Conservation (phyloP, 352 stramenopile species). For the Globisporangium mamillatum region DNA sequence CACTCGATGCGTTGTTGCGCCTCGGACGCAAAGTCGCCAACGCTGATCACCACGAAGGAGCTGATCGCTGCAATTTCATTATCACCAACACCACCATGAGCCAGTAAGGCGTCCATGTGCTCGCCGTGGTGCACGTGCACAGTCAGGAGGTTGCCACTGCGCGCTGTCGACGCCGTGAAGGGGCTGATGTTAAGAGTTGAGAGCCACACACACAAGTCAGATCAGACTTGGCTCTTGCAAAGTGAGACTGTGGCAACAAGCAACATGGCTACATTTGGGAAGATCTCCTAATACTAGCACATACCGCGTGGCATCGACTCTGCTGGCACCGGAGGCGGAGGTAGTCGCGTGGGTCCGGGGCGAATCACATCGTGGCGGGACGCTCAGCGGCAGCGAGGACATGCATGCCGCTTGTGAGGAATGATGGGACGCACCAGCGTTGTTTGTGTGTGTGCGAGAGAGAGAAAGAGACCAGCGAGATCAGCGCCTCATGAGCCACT, state of each 20-base stretch:
- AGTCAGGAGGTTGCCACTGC: slow-evolving; percentile 37
- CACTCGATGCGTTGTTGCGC: slow-evolving; percentile 9
- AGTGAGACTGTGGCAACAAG: neutral
- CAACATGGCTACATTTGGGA: slow-evolving; percentile 3
- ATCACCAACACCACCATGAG: neutral
- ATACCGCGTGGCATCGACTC: slow-evolving; percentile 23
- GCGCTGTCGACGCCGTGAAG: slow-evolving; percentile 44
- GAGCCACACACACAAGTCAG: neutral
- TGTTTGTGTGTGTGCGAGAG: neutral
- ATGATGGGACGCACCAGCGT: neutral
- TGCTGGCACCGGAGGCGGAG: neutral
- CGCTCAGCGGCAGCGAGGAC: slow-evolving; percentile 27
- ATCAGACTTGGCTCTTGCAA: neutral
- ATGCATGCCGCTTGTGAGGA: slow-evolving; percentile 33
- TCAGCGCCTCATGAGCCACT: neutral
- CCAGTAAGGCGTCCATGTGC: slow-evolving; percentile 26
- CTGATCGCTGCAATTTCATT: neutral
- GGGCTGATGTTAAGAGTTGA: slow-evolving; percentile 24
- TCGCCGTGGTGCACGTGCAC: slow-evolving; percentile 58
- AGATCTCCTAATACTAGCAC: neutral
- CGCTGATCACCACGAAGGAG: slow-evolving; percentile 35
- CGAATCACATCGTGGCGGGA: slow-evolving; percentile 31
- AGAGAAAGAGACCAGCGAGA: too few relatives aligned
- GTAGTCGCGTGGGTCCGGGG: slow-evolving; percentile 9
- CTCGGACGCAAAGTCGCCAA: slow-evolving; percentile 19